Base-by-base conservation (phyloP, 2,329 filamentous ascomycete species). In the Bipolaris bicolor region DNA sequence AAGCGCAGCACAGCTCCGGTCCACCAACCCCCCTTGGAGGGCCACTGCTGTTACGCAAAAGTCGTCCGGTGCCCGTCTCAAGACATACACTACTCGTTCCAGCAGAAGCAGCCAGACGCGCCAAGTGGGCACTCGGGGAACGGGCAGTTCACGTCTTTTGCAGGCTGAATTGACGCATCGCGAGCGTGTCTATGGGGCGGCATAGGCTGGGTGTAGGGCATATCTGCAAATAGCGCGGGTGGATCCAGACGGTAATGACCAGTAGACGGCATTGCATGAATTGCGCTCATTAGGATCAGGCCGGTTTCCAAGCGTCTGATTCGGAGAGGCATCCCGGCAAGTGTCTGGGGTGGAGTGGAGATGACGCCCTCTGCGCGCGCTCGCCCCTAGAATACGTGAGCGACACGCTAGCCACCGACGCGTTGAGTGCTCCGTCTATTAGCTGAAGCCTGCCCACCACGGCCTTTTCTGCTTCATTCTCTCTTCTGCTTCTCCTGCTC, bases 341-440 rank as follows among this genome's bases (percentile, higher is more conserved):
- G 65, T 66, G 55, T 62, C 62, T 51, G 16, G 45, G 39, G 50
- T 40, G 37, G 51, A 57, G 61, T 60, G 58, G 44, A 51, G 33
- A 54, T 60, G 40, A 52, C 47, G 64, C 66, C 48, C 43, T 36
- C 18, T 10, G 66, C 67, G 63, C 64, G 47, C 54, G 40, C 29
- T 22, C 37, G 52, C 55, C 57, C 62, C 55, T 58, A 57, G 48
- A 53, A 24, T 62, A 45, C 58, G 58, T 55, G 52, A 61, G 43
- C 40, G 50, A 66, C 69, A 52, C 70, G 71, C 69, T 70, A 70
- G 61, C 39, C 31, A 59, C 34, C 26, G 39, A 67, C 68, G 64
- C 66, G 66, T 68, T 62, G 58, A 63, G 52, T 61, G 54, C 33
- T 36, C 5, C 48, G 45, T 44, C 60, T 63, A 67, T 66, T 65